A percentile compares a stretch with the other conserved stretches of the same genome.
phyloP scores from a whole-genome alignment of 345 rosid genomes.

The Acer negundo region DNA sequence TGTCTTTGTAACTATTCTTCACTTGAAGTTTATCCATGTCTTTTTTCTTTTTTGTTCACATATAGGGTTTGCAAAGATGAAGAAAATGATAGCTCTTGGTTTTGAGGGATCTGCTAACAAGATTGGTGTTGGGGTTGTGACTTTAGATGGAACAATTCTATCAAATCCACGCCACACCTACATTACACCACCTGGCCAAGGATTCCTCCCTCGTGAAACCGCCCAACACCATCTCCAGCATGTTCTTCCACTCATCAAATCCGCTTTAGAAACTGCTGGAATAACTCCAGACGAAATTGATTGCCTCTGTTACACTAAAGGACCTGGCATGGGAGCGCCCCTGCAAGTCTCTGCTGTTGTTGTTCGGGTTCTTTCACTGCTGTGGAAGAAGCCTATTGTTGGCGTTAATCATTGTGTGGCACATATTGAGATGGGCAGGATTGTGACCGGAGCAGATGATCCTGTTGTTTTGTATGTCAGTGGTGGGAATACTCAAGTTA shows the following conservation, averaged over 20 bases:
- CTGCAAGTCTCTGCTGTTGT: conserved; percentile 81
- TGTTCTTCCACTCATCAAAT: conserved; percentile 74
- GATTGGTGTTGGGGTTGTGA: conserved; percentile 87
- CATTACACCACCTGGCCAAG: conserved; percentile 96
- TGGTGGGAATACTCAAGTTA: conserved; percentile 98
- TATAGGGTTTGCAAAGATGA: conserved; percentile 38
- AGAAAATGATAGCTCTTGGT: conserved; percentile 79
- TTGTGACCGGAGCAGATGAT: conserved; percentile 89
- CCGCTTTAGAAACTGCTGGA: conserved; percentile 64
- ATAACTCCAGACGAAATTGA: conserved; percentile 74
- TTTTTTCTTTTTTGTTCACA: neutral
- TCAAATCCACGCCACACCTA: conserved; percentile 97
- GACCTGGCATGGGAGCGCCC: conserved; percentile 98
- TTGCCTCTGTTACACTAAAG: conserved; percentile 91
- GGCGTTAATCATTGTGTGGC: conserved; percentile 97
- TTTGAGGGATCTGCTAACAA: conserved; percentile 97
- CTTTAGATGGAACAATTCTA: conserved; percentile 74
- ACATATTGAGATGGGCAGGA: conserved; percentile 97
- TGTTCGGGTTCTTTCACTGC: conserved; percentile 71
- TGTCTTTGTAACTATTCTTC: neutral
- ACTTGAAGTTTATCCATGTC: neutral
- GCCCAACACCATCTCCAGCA: conserved; percentile 91
- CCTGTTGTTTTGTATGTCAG: conserved; percentile 97
- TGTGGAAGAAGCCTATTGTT: conserved; percentile 92
- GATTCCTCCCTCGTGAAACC: conserved; percentile 93